Conservation (phyloP, 345 rosid species). For the Erodium maritimum region DNA sequence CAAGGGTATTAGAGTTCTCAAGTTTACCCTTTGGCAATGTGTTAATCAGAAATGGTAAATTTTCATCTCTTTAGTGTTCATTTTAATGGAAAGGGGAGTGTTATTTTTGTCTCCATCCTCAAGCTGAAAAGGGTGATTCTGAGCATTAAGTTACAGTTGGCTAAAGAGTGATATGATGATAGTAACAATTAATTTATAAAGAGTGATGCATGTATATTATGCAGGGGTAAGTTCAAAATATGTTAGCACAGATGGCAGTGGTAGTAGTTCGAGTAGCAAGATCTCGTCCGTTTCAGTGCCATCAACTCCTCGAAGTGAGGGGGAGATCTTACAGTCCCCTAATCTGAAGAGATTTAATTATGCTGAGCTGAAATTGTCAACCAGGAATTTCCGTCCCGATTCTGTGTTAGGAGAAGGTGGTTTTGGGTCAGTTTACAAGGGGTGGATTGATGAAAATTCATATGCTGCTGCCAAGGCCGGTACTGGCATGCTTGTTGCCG, state of each 20-base stretch:
- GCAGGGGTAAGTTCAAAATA: slow-evolving; percentile 43
- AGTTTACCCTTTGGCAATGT: too few species aligned
- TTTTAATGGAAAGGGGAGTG: too few species aligned
- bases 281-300: slow-evolving; percentile 33
- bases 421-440: slow-evolving; percentile 69
- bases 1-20: too few species aligned
- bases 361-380: slow-evolving; percentile 44
- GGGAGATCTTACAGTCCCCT: slow-evolving; percentile 49
- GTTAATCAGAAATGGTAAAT: too few species aligned
- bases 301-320: slow-evolving; percentile 47
- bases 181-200: neutral
- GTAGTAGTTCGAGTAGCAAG: slow-evolving; percentile 29
- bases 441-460: slow-evolving; percentile 59
- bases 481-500: slow-evolving; percentile 57
- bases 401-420: slow-evolving; percentile 73
- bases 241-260: slow-evolving; percentile 32
- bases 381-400: slow-evolving; percentile 61
- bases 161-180: too few species aligned
- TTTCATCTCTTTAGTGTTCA: too few species aligned
- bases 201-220: slow-evolving; percentile 1
- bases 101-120: too few species aligned
- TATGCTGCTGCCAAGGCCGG: slow-evolving; percentile 55
- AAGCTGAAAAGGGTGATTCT: too few species aligned
- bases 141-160: too few species aligned
- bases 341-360: slow-evolving; percentile 46